These are phyloP conservation scores for Pisolithus tinctorius DNA, from an alignment of 768 basidiomycete species.

Conservation along the genomic window DNA sequence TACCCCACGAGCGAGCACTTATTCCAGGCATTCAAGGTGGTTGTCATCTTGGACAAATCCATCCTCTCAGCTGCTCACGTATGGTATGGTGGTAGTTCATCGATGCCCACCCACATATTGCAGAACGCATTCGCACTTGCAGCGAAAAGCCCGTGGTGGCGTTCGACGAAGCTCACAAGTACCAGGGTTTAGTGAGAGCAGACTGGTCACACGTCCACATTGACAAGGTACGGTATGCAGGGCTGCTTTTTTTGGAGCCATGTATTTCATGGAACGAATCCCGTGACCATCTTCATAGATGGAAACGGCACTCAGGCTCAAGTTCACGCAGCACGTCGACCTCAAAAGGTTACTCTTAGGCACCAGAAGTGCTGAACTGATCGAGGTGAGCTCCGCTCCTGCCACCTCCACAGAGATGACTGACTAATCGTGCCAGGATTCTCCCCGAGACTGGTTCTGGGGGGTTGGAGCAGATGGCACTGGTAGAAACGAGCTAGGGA, in stretches of 20 bases:
- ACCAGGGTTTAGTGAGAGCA: slow-evolving; percentile 50
- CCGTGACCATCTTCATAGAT: slow-evolving; percentile 36
- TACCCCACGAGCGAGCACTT: slow-evolving; percentile 77
- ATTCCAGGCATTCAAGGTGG: slow-evolving; percentile 68
- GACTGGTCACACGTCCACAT: slow-evolving; percentile 69
- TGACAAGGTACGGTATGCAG: slow-evolving; percentile 36
- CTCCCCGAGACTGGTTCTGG: slow-evolving; percentile 72
- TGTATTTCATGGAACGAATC: not conserved
- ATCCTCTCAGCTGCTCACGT: not conserved
- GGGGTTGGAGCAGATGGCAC: slow-evolving; percentile 59
- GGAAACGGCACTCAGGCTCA: slow-evolving; percentile 55
- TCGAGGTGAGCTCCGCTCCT: slow-evolving; percentile 44
- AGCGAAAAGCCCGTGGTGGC: slow-evolving; percentile 55
- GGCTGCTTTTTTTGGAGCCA: not conserved
- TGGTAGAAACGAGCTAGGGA: slow-evolving; percentile 70
- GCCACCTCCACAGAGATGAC: slow-evolving; percentile 2
- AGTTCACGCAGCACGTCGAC: slow-evolving; percentile 63
- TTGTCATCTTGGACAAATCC: not conserved
- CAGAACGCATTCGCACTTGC: slow-evolving; percentile 63
- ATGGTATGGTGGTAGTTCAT: slow-evolving; percentile 40
- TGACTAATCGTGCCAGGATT: slow-evolving; percentile 38
- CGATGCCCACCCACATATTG: slow-evolving; percentile 50
- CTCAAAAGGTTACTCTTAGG: slow-evolving; percentile 54
- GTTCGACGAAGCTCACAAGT: slow-evolving; percentile 62
- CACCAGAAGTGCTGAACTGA: slow-evolving; percentile 57